Evolutionary conservation across 1,284 basidiomycete species (phyloP).

Genomic region (Malassezia arunalokei): DNA sequence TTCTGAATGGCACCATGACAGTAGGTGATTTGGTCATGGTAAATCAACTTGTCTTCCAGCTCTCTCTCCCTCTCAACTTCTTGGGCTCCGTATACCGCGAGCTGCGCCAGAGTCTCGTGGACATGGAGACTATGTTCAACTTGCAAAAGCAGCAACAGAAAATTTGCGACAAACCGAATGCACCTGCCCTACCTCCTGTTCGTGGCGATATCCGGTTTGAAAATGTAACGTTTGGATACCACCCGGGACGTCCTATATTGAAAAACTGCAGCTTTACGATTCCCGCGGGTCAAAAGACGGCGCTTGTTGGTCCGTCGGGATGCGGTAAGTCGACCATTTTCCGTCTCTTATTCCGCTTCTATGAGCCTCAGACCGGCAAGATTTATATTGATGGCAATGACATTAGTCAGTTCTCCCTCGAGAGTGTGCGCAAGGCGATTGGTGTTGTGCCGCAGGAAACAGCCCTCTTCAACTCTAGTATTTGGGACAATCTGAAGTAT

Average conservation of each 20-base stretch:
- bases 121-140: slow-evolving; percentile 93
- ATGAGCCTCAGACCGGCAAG: slow-evolving; percentile 65
- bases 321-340: slow-evolving; percentile 97
- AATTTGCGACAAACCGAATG: slow-evolving; percentile 60
- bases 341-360: slow-evolving; percentile 86
- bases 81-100: slow-evolving; percentile 93
- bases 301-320: slow-evolving; percentile 88
- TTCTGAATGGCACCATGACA: slow-evolving; percentile 89
- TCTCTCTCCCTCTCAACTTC: slow-evolving; percentile 91
- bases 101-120: slow-evolving; percentile 80
- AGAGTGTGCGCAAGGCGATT: slow-evolving; percentile 62
- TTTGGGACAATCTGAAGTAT: slow-evolving; percentile 88
- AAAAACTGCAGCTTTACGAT: slow-evolving; percentile 64
- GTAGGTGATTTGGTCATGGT: slow-evolving; percentile 96
- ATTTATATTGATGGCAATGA: slow-evolving; percentile 81
- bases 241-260: slow-evolving; percentile 81
- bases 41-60: slow-evolving; percentile 96
- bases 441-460: slow-evolving; percentile 98
- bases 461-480: slow-evolving; percentile 86
- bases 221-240: slow-evolving; percentile 82
- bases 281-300: slow-evolving; percentile 87
- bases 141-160: slow-evolving; percentile 71
- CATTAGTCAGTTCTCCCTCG: slow-evolving; percentile 61
- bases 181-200: slow-evolving; percentile 57
- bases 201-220: slow-evolving; percentile 86